Evolutionary conservation across 345 rosid genomes (phyloP).

Genomic region (Euclidium syriacum): DNA sequence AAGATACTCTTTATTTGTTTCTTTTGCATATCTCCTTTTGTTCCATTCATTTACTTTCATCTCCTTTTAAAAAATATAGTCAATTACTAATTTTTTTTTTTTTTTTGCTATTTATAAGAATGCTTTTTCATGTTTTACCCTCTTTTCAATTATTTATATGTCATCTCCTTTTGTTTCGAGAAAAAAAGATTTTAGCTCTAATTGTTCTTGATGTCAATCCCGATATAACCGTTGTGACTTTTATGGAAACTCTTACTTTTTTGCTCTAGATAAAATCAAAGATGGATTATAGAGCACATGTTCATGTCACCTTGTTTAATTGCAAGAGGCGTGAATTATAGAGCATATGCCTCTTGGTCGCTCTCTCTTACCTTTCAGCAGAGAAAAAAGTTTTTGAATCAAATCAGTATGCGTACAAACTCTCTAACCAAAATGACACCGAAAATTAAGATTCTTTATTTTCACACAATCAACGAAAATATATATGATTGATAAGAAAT

Average conservation of each 20-base stretch:
- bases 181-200: too few relatives aligned
- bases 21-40: neutral
- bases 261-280: too few relatives aligned
- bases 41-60: too few relatives aligned
- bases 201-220: too few relatives aligned
- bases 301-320: too few relatives aligned
- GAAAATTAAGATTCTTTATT: neutral
- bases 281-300: too few relatives aligned
- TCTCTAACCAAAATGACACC: neutral
- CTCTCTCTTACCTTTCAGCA: neutral
- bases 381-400: neutral
- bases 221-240: too few relatives aligned
- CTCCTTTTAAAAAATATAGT: too few relatives aligned
- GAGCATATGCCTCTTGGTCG: neutral
- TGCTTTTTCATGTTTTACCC: neutral
- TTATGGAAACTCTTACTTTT: too few relatives aligned
- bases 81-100: neutral
- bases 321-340: neutral
- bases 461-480: neutral
- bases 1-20: neutral
- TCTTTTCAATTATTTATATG: neutral
- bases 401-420: neutral
- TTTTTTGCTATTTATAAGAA: neutral
- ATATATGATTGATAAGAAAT: too few relatives aligned
- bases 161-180: too few relatives aligned